Evolutionary conservation across 768 basidiomycete genomes (phyloP).

Genomic region (Termitomyces sp.): DNA sequence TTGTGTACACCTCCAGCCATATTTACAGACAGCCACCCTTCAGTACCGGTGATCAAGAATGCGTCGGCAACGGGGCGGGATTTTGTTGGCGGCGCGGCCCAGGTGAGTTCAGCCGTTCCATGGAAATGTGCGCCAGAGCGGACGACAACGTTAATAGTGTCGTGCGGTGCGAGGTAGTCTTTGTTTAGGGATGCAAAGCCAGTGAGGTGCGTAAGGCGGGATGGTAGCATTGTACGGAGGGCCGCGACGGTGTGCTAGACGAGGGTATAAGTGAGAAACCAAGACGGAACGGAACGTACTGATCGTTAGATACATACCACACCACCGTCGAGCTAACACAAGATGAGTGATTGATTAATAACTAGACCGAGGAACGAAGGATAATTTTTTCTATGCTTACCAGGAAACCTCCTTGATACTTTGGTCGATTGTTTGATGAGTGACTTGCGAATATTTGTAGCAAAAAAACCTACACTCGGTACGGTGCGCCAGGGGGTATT

Average conservation of each 20-base stretch:
- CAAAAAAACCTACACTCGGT: constrained; percentile 50
- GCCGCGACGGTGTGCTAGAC: constrained; percentile 62
- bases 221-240: constrained; percentile 54
- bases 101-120: constrained; percentile 61
- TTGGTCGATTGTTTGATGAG: background rate
- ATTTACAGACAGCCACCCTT: constrained; percentile 54
- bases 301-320: constrained; percentile 41
- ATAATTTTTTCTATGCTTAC: constrained; percentile 34
- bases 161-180: constrained; percentile 69
- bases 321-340: constrained; percentile 65
- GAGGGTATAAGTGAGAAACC: background rate
- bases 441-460: background rate
- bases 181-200: constrained; percentile 66
- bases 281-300: background rate
- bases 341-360: background rate
- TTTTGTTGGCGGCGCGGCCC: constrained; percentile 49
- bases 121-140: constrained; percentile 46
- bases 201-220: constrained; percentile 49
- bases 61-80: constrained; percentile 30
- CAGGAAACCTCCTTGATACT: constrained; percentile 83
- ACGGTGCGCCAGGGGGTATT: constrained; percentile 81
- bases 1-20: constrained; percentile 28
- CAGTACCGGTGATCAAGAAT: constrained; percentile 55
- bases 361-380: background rate
- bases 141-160: constrained; percentile 64